phyloP scores from a whole-genome alignment of 1,284 basidiomycete species.

The Tilletia walkeri region DNA sequence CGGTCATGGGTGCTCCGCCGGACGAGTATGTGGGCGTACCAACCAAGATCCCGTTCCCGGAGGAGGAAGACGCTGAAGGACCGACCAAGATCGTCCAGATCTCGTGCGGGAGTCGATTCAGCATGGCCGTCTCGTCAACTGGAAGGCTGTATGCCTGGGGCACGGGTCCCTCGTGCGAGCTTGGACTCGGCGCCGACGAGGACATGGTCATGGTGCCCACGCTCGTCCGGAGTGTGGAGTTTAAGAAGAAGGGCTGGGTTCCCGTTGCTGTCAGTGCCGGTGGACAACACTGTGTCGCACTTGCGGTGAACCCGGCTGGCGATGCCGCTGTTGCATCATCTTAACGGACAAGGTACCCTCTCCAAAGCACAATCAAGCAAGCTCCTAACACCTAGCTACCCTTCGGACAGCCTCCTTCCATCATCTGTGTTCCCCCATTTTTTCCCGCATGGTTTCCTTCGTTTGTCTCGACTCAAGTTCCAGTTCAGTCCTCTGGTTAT shows the following conservation, averaged over 20 bases:
- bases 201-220: constrained; percentile 64
- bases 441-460: no score
- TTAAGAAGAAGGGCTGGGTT: constrained; percentile 55
- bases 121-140: constrained; percentile 72
- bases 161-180: constrained; percentile 65
- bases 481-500: no score
- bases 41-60: constrained; percentile 49
- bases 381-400: no score
- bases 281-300: constrained; percentile 60
- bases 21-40: constrained; percentile 41
- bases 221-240: constrained; percentile 63
- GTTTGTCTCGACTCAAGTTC: no score
- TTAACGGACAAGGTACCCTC: no score
- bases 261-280: constrained; percentile 58
- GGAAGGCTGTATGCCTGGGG: constrained; percentile 85
- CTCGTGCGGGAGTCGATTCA: constrained; percentile 75
- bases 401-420: no score
- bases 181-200: constrained; percentile 59
- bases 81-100: constrained; percentile 72
- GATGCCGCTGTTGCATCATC: background rate
- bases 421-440: no score
- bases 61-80: constrained; percentile 56
- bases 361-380: no score
- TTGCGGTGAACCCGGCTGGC: constrained; percentile 45
- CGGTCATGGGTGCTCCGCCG: constrained; percentile 25